phyloP scores from a whole-genome alignment of 495 filamentous ascomycete species.

The Penicillium cataractarum region DNA sequence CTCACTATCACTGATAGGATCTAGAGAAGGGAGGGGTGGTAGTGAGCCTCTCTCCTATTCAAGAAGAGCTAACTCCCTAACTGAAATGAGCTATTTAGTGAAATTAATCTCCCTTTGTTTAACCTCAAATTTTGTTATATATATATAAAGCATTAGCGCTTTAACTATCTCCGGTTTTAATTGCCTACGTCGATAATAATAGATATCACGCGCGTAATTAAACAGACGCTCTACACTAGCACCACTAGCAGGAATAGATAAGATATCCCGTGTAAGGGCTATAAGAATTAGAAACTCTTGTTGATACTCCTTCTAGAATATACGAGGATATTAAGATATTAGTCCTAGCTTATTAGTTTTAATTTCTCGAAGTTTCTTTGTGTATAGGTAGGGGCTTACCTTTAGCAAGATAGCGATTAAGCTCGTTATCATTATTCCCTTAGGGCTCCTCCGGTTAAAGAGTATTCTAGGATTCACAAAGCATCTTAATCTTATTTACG shows the following conservation, averaged over 20 bases:
- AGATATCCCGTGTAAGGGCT: slow-evolving; percentile 15
- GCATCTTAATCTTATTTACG: slow-evolving; percentile 16
- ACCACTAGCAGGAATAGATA: too few relatives aligned
- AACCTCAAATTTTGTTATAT: background rate
- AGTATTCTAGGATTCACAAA: slow-evolving; percentile 14
- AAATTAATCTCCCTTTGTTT: slow-evolving; percentile 8
- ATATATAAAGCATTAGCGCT: slow-evolving; percentile 4
- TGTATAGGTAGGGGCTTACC: slow-evolving; percentile 11
- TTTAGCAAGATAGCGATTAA: slow-evolving; percentile 18
- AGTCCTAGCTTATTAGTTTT: slow-evolving; percentile 11
- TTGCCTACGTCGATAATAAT: slow-evolving; percentile 18
- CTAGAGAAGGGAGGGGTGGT: background rate
- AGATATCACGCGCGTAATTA: slow-evolving; percentile 23
- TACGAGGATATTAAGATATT: slow-evolving; percentile 6
- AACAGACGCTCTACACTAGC: slow-evolving; percentile 22
- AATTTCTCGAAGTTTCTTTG: slow-evolving; percentile 5
- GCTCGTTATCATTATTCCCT: slow-evolving; percentile 14
- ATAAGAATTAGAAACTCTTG: slow-evolving; percentile 16
- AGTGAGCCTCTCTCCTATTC: too few relatives aligned
- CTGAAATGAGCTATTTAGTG: slow-evolving; percentile 1
- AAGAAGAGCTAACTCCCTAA: slow-evolving; percentile 5
- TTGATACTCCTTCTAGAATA: slow-evolving; percentile 21
- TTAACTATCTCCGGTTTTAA: slow-evolving; percentile 10
- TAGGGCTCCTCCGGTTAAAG: slow-evolving; percentile 10
- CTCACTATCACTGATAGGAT: slow-evolving; percentile 16